Base-by-base conservation (phyloP, 148 eudicot species). In the Talinum fruticosum region DNA sequence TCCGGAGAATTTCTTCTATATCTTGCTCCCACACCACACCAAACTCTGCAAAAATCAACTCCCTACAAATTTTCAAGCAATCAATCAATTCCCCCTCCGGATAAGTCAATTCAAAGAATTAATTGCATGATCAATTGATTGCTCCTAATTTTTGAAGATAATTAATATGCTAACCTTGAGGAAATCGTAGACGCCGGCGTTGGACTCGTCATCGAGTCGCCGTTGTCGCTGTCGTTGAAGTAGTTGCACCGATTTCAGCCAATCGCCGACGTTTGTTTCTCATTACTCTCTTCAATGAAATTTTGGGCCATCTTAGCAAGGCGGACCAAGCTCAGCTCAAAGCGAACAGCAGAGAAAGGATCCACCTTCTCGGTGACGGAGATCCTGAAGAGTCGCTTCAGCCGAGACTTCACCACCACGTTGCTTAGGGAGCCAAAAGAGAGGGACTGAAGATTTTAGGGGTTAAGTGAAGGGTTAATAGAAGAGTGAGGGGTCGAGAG, bases 241-340 rank as follows among this genome's bases (percentile, higher is more conserved):
- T 97, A 94, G 75, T 89, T 87, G 79, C 96, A 92, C 10, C 87
- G 79, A 41, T 82, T 84, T 26, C 87, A 74, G 6, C 85, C 86
- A 30, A 67, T 70, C 34, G 82, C 41, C 4, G 68, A n/a, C 4
- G 81, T 72, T 33, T 82, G 88, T 38, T 82, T 89, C 69, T 93
- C 91, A 69, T 81, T 87, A 47, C 77, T 84, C 54, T 93, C 94
- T 66, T 95, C 97, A 3, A 95, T 86, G 74, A 91, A 95, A 84
- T 88, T 95, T 88, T 88, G 86, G 18, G 93, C 99, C 97, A 95
- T 93, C 32, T 91, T 93, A 16, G 89, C 94, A 53, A 95, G 83
- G 64, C 99, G 93, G 24, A 95, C 83, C 16, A 97, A 92, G 76
- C 92, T 88, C 73, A 97, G 99, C 75, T 95, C 99, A 23, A 86